Base-by-base conservation (phyloP, 805 yeast genomes). In the Pichia sporocuriosa region DNA sequence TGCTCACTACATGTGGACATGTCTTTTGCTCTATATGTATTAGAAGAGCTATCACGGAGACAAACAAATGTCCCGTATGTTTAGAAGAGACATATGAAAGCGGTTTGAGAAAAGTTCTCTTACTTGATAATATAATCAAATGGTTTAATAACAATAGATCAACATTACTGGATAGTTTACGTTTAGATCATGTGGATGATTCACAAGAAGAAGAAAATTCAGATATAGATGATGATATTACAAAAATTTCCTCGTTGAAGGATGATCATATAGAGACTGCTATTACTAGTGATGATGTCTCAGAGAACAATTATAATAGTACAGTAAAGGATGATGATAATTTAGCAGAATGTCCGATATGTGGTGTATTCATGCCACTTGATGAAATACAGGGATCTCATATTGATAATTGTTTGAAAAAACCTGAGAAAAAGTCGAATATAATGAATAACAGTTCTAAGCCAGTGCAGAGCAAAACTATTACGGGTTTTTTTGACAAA, bases 21-120 rank as follows among this genome's bases (percentile, higher is more conserved):
- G 80, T 89, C 1, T 89, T 87, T 58, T 89, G 97, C 61, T 85
- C 95, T 0, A 69, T 79, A 12, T 89, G 97, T 58, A 84, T 89
- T 23, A 68, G 96, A 44, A 75, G 82, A 47, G 77, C 81, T 48
- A 62, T 89, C 30, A 65, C 77, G n/a, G 61, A 61, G 29, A 75
- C 73, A 24, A 71, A 73, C 16, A 65, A 70, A 44, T 89, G 97
- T 55, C 96, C 97, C 0, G 62, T 84, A 38, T 89, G 97, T 58
- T 71, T 81, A 20, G 68, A 73, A 21, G 84, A 80, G 50, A 73
- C 81, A 24, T 74, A 78, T 54, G 89, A 84, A 46, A 77, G 89
- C 37, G 73, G 75, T 49, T 61, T 89, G 35, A 70, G 80, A 45
- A 74, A 84, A 49, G 84, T 81, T 34, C 70, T 77, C 29, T 62